A percentile compares a stretch with the other conserved stretches of the same genome.
Evolutionary conservation across 163 green algal genomes (phyloP).

Genomic region (Picocystis sp.): DNA sequence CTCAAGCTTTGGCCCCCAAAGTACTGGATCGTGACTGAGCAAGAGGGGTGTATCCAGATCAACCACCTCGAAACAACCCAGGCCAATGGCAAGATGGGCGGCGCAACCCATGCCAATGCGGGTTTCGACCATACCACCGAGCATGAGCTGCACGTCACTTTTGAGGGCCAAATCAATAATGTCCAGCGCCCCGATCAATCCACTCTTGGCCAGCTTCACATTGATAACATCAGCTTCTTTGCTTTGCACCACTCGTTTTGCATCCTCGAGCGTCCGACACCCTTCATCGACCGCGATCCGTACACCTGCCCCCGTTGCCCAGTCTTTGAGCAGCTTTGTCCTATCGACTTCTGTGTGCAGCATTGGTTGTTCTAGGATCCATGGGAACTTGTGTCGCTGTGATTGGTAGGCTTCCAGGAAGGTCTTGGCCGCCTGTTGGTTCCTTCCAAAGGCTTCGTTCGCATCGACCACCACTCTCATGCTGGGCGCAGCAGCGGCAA

Average conservation of each 20-base stretch:
- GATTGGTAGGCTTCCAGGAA: constrained; percentile 12
- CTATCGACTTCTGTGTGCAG: too few species aligned
- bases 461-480: not conserved
- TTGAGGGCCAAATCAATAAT: constrained; percentile 5
- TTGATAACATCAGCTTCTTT: constrained; percentile 5
- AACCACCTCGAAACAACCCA: constrained; percentile 12
- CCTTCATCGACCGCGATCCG: constrained; percentile 10
- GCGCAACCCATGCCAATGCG: constrained; percentile 15
- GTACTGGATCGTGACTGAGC: constrained; percentile 9
- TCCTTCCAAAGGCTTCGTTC: constrained; percentile 12
- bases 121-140: constrained; percentile 17
- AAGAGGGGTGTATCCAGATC: constrained; percentile 16
- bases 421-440: constrained; percentile 7
- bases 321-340: too few species aligned
- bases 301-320: not conserved
- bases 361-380: not conserved
- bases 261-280: constrained; percentile 2
- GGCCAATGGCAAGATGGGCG: constrained; percentile 13
- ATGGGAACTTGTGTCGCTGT: not conserved
- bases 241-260: constrained; percentile 7
- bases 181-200: constrained; percentile 11
- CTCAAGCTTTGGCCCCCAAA: not conserved
- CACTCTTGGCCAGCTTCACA: constrained; percentile 16
- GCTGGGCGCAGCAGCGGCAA: constrained; percentile 9
- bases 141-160: constrained; percentile 10